phyloP scores from a whole-genome alignment of 2,329 filamentous ascomycete species.

The Fusarium subglutinans region DNA sequence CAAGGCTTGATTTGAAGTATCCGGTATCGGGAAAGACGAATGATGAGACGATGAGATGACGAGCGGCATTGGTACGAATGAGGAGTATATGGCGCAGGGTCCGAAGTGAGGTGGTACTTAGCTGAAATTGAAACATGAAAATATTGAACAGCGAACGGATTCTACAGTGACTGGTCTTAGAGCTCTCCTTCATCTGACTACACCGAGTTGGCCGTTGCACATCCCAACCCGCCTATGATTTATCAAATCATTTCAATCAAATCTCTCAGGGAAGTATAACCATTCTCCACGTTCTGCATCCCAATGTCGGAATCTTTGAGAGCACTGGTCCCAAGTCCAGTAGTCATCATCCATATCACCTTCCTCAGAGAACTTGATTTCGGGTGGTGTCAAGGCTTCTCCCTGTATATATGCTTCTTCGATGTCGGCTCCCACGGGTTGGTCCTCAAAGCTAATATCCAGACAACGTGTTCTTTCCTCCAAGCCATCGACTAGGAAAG shows the following conservation, averaged over 20 bases:
- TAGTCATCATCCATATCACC: slow-evolving; percentile 32
- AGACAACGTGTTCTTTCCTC: slow-evolving; percentile 2
- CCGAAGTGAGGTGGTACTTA: neutral
- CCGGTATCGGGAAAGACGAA: neutral
- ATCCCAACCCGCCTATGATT: neutral
- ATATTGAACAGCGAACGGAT: neutral
- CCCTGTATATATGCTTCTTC: slow-evolving; percentile 32
- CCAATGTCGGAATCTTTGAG: slow-evolving; percentile 36
- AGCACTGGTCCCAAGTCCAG: slow-evolving; percentile 34
- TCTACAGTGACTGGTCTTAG: neutral
- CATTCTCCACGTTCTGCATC: slow-evolving; percentile 34
- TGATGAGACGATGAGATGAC: neutral
- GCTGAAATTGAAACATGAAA: neutral
- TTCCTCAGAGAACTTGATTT: slow-evolving; percentile 33
- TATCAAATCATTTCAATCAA: slow-evolving; percentile 26
- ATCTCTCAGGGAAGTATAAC: slow-evolving; percentile 39
- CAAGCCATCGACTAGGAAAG: slow-evolving; percentile 1
- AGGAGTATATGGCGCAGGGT: neutral
- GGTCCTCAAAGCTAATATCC: neutral
- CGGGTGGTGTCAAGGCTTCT: slow-evolving; percentile 29
- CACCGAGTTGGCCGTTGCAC: neutral
- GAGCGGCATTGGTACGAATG: neutral
- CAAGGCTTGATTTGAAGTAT: slow-evolving; percentile 44
- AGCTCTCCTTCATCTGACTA: neutral
- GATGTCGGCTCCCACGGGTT: neutral